phyloP scores from a whole-genome alignment of 2,329 filamentous ascomycete genomes.

The Sordariomycetes sp. region DNA sequence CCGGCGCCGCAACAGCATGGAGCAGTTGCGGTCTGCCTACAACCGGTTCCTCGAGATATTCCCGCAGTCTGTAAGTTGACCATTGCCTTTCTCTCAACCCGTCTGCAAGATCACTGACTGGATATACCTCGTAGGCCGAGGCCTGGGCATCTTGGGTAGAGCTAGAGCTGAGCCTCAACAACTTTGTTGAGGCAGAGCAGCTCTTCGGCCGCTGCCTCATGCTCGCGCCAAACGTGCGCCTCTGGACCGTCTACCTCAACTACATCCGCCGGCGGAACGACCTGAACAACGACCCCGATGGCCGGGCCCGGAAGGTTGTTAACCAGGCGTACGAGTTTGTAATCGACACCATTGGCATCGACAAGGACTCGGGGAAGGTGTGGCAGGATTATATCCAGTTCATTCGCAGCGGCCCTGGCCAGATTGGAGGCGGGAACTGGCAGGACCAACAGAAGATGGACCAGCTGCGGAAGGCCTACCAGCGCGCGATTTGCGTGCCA shows the following conservation, averaged over 20 bases:
- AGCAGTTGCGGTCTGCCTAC: slow-evolving; percentile 68
- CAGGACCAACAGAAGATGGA: slow-evolving; percentile 99
- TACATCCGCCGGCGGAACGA: slow-evolving; percentile 90
- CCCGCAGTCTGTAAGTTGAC: slow-evolving; percentile 68
- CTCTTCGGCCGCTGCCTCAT: slow-evolving; percentile 74
- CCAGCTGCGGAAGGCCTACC: slow-evolving; percentile 78
- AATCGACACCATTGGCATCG: slow-evolving; percentile 76
- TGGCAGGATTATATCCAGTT: slow-evolving; percentile 96
- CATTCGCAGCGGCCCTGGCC: slow-evolving; percentile 75
- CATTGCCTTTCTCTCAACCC: neutral
- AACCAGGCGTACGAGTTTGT: slow-evolving; percentile 87
- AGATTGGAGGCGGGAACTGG: slow-evolving; percentile 76
- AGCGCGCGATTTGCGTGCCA: slow-evolving; percentile 77
- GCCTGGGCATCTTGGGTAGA: slow-evolving; percentile 82
- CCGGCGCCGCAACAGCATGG: slow-evolving; percentile 66
- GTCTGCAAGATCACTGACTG: neutral
- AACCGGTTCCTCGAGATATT: slow-evolving; percentile 81
- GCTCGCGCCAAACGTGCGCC: slow-evolving; percentile 65
- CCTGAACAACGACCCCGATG: slow-evolving; percentile 61
- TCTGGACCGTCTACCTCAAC: slow-evolving; percentile 91
- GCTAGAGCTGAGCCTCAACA: slow-evolving; percentile 80
- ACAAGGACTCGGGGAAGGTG: slow-evolving; percentile 77
- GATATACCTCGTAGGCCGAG: slow-evolving; percentile 50
- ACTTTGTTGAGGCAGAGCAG: slow-evolving; percentile 65
- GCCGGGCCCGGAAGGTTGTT: slow-evolving; percentile 65